Conservation (phyloP, 768 basidiomycete genomes). For the Macrolepiota dolichaula region DNA sequence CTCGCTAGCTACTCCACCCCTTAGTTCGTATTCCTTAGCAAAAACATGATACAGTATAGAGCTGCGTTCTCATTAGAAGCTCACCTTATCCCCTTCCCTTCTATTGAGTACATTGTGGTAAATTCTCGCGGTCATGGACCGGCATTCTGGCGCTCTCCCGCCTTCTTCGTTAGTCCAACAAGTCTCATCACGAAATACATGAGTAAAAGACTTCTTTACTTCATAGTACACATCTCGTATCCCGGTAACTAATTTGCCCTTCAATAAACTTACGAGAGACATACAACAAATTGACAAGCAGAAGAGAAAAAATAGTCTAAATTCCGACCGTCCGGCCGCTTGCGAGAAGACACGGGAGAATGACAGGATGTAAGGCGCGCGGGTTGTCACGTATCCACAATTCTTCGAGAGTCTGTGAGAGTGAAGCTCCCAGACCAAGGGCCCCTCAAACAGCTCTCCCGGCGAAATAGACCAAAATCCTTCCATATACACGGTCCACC, state of each 20-base stretch:
- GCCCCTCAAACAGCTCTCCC: too few relatives aligned
- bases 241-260: neutral
- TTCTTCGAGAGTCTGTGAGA: too few relatives aligned
- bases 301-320: neutral
- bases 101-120: neutral
- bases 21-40: neutral
- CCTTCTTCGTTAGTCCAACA: neutral
- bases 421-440: too few relatives aligned
- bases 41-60: neutral
- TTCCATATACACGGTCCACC: too few relatives aligned
- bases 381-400: too few relatives aligned
- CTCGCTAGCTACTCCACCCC: neutral
- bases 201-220: neutral
- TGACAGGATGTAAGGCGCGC: too few relatives aligned
- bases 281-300: neutral
- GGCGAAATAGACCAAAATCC: too few relatives aligned
- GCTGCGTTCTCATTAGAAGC: neutral
- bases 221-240: neutral
- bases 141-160: neutral
- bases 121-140: neutral
- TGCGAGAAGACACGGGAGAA: neutral
- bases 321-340: neutral
- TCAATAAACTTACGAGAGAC: neutral
- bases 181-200: neutral
- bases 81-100: neutral